Evolutionary conservation across 2,329 filamentous ascomycete genomes (phyloP).

Genomic region (Juglanconis juglandina): DNA sequence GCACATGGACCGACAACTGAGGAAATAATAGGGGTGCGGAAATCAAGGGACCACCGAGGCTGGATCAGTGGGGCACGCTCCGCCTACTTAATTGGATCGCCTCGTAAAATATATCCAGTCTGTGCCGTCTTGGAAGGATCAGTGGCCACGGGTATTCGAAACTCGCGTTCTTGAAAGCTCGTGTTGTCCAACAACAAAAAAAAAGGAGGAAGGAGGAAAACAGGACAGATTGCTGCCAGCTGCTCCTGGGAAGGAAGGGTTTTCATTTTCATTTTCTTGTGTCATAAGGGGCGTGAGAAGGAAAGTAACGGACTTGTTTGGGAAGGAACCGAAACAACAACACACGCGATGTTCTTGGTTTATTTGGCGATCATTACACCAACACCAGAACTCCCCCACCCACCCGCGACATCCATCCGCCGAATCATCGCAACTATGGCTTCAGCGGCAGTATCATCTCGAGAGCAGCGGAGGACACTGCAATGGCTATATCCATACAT

Average conservation of each 20-base stretch:
- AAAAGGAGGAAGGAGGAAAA: background rate
- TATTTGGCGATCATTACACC: conserved; percentile 6
- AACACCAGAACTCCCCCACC: conserved; percentile 1
- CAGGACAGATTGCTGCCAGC: conserved; percentile 9
- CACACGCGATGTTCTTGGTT: conserved; percentile 9
- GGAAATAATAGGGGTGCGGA: conserved; percentile 5
- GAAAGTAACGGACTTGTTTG: background rate
- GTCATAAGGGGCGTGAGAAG: conserved; percentile 14
- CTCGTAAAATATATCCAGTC: background rate
- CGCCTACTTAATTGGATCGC: background rate
- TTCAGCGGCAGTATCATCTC: conserved; percentile 10
- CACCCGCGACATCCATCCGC: background rate
- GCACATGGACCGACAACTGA: background rate
- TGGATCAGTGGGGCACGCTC: conserved; percentile 6
- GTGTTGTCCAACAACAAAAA: background rate
- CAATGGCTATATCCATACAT: background rate
- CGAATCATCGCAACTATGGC: conserved; percentile 11
- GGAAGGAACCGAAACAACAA: conserved; percentile 1
- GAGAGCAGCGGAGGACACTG: conserved; percentile 8
- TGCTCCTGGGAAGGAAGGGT: conserved; percentile 4
- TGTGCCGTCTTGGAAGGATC: conserved; percentile 1
- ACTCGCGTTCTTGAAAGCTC: background rate
- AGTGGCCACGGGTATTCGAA: background rate
- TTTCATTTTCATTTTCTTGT: conserved; percentile 15
- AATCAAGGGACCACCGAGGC: background rate